phyloP scores from a whole-genome alignment of 495 filamentous ascomycete genomes.

The Halenospora varia region DNA sequence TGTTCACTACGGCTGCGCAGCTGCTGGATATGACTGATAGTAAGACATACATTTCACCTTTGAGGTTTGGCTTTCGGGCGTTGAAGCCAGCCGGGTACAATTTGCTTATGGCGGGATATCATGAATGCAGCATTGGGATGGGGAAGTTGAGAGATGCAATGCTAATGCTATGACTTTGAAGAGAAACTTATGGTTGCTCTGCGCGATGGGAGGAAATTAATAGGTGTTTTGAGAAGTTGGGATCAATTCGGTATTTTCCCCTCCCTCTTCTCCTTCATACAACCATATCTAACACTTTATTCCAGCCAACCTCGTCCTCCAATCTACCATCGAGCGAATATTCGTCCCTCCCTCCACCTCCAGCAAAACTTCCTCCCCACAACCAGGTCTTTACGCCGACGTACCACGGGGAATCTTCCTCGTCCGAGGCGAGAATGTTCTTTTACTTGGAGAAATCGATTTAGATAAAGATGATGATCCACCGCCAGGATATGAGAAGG shows the following conservation, averaged over 20 bases:
- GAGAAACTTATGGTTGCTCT: constrained; percentile 91
- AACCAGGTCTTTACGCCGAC: constrained; percentile 67
- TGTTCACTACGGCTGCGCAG: constrained; percentile 98
- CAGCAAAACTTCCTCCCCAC: constrained; percentile 33
- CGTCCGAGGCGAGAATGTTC: constrained; percentile 89
- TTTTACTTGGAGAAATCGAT: constrained; percentile 91
- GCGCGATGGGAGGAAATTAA: constrained; percentile 88
- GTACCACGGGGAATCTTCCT: constrained; percentile 78
- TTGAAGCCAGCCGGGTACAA: no score
- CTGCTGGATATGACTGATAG: constrained; percentile 94
- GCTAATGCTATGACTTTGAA: constrained; percentile 35
- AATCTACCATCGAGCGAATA: constrained; percentile 83
- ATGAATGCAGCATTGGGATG: not conserved
- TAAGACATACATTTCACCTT: constrained; percentile 41
- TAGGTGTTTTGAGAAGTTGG: constrained; percentile 92
- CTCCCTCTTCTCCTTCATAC: not conserved
- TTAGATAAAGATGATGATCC: constrained; percentile 91
- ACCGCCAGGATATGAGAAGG: constrained; percentile 64
- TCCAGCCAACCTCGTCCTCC: constrained; percentile 87
- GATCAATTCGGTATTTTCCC: constrained; percentile 85
- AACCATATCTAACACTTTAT: constrained; percentile 3
- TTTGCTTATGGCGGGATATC: no score
- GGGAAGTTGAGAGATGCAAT: not conserved
- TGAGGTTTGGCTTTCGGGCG: not conserved
- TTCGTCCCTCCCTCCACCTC: constrained; percentile 38